phyloP scores from a whole-genome alignment of 108 stramenopile genomes.

The Skeletonema marinoi region DNA sequence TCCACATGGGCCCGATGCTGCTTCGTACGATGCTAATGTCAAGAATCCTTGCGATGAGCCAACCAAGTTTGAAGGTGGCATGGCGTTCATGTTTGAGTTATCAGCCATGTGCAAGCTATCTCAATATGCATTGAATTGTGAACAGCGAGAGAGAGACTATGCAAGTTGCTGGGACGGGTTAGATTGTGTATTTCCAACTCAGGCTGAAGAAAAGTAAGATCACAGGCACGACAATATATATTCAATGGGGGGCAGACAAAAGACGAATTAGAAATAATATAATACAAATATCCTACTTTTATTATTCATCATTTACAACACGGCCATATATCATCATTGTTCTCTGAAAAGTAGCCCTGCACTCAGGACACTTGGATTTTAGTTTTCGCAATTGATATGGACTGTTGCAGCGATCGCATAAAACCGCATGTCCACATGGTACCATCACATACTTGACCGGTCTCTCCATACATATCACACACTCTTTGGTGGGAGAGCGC shows the following conservation, averaged over 20 bases:
- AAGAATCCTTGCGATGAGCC: conserved; percentile 65
- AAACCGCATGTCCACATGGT: conserved; percentile 51
- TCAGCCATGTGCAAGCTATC: conserved; percentile 65
- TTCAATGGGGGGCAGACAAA: neutral
- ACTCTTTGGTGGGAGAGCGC: conserved; percentile 29
- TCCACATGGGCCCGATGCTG: conserved; percentile 91
- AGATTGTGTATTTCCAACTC: conserved; percentile 26
- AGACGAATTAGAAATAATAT: neutral
- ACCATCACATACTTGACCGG: conserved; percentile 25
- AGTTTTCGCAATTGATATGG: conserved; percentile 21
- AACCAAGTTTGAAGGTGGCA: conserved; percentile 73
- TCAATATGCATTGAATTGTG: conserved; percentile 57
- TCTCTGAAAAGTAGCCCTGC: conserved; percentile 13
- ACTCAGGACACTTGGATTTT: conserved; percentile 40
- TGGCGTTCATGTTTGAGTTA: conserved; percentile 98
- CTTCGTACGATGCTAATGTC: conserved; percentile 70
- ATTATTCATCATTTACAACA: conserved; percentile 42
- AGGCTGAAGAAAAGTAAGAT: neutral
- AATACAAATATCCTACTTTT: neutral
- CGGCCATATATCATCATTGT: conserved; percentile 29
- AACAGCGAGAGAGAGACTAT: conserved; percentile 63
- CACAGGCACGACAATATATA: neutral
- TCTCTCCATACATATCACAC: conserved; percentile 42
- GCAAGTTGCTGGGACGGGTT: conserved; percentile 71
- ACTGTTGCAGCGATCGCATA: conserved; percentile 28